Percentiles rank a stretch among this genome's conserved stretches.
Evolutionary conservation across 352 stramenopile species (phyloP).

Genomic region (Globisporangium mamillatum): DNA sequence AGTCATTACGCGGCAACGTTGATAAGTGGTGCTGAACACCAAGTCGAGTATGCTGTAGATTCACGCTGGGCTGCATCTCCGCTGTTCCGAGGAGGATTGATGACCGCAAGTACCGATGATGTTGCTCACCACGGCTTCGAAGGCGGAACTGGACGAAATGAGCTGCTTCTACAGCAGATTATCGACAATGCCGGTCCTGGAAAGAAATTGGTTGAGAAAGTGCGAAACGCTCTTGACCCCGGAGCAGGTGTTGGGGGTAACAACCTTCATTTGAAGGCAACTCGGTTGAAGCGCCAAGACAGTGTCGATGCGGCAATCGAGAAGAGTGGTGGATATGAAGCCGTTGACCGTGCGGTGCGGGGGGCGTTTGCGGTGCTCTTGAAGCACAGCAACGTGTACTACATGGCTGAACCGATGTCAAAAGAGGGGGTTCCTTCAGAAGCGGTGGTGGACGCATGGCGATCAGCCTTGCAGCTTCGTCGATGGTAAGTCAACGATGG

Average conservation of each 20-base stretch:
- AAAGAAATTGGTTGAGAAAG: conserved; percentile 80
- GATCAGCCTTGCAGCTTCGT: conserved; percentile 72
- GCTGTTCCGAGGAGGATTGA: conserved; percentile 46
- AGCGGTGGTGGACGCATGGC: conserved; percentile 67
- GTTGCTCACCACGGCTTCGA: background rate
- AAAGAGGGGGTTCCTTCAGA: conserved; percentile 63
- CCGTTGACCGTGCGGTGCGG: conserved; percentile 77
- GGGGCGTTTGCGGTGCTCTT: conserved; percentile 75
- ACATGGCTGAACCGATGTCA: conserved; percentile 60
- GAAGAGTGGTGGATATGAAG: conserved; percentile 81
- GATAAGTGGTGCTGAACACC: conserved; percentile 35
- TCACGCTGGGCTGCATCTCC: conserved; percentile 48
- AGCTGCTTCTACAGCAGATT: conserved; percentile 66
- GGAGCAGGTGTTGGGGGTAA: conserved; percentile 25
- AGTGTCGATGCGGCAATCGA: conserved; percentile 82
- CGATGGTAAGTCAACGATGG: conserved; percentile 51
- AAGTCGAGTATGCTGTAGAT: conserved; percentile 21
- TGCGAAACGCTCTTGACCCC: conserved; percentile 68
- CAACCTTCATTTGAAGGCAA: conserved; percentile 65
- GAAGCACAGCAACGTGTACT: conserved; percentile 79
- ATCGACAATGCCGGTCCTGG: conserved; percentile 66
- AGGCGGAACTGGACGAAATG: conserved; percentile 33
- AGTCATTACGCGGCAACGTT: conserved; percentile 65
- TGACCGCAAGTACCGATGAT: background rate
- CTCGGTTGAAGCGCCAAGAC: conserved; percentile 72